Percentiles rank a stretch among this genome's conserved stretches.
These are phyloP conservation scores for Verticillium zaregamsianum DNA, from an alignment of 2,329 filamentous ascomycete species.

Conservation along the genomic window DNA sequence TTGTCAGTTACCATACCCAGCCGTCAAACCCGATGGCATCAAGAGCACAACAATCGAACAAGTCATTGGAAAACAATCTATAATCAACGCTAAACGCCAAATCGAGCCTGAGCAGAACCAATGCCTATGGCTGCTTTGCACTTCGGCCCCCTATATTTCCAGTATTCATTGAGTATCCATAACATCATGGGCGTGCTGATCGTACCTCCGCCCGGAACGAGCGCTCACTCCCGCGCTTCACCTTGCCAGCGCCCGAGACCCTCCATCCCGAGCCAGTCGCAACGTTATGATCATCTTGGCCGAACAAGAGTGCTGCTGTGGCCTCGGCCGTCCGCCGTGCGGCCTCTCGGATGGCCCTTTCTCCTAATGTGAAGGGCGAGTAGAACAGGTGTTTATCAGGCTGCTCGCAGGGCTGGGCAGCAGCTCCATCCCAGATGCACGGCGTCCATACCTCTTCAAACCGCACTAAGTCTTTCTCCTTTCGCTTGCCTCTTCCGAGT, in stretches of 20 bases:
- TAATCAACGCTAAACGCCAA: no score
- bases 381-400: conserved; percentile 48
- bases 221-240: not conserved
- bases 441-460: conserved; percentile 39
- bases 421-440: conserved; percentile 27
- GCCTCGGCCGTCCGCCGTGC: conserved; percentile 1
- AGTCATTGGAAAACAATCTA: no score
- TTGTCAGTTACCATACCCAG: no score
- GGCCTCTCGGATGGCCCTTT: conserved; percentile 20
- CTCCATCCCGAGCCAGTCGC: not conserved
- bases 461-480: conserved; percentile 23
- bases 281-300: not conserved
- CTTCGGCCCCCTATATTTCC: no score
- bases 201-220: not conserved
- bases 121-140: no score
- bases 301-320: conserved; percentile 10
- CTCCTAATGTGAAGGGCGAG: conserved; percentile 41
- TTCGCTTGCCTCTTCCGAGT: conserved; percentile 35
- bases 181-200: not conserved
- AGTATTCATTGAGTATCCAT: no score
- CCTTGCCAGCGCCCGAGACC: not conserved
- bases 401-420: conserved; percentile 28
- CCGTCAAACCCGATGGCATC: no score
- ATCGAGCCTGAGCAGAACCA: no score
- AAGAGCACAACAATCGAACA: no score